A percentile compares a stretch with the other conserved stretches of the same genome.
These are phyloP conservation scores for Fraxinus quadrangulata DNA, from an alignment of 257 asterid species.

Conservation along the genomic window DNA sequence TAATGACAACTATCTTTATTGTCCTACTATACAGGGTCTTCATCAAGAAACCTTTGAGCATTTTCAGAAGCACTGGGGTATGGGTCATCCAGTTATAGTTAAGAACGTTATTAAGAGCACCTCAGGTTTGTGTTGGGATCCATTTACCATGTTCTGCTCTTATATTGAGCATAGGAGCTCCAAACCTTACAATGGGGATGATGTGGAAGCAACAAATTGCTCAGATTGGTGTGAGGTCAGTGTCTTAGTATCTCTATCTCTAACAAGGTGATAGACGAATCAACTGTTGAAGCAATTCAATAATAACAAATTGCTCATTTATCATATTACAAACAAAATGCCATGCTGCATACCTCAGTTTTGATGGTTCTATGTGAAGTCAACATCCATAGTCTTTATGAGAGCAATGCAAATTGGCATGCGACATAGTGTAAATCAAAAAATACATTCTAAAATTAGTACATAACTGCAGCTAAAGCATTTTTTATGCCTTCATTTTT, in stretches of 20 bases:
- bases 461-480: neutral
- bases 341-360: neutral
- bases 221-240: slow-evolving; percentile 98
- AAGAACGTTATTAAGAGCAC: slow-evolving; percentile 59
- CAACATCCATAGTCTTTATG: neutral
- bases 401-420: neutral
- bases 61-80: slow-evolving; percentile 90
- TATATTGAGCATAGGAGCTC: slow-evolving; percentile 72
- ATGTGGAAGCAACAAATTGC: slow-evolving; percentile 42
- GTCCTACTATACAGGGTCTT: slow-evolving; percentile 65
- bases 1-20: slow-evolving; percentile 59
- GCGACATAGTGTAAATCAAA: slow-evolving; percentile 14
- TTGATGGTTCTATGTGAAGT: slow-evolving; percentile 5
- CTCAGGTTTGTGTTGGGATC: slow-evolving; percentile 78
- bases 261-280: slow-evolving; percentile 3
- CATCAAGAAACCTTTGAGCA: slow-evolving; percentile 66
- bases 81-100: slow-evolving; percentile 89
- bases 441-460: slow-evolving; percentile 6
- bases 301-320: neutral
- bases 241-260: slow-evolving; percentile 21
- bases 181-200: slow-evolving; percentile 43
- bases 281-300: slow-evolving; percentile 14
- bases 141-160: slow-evolving; percentile 67
- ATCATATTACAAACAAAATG: too few species aligned
- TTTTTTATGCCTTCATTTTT: neutral